Evolutionary conservation across 495 filamentous ascomycete species (phyloP).

Genomic region (Lichina pygmaea): DNA sequence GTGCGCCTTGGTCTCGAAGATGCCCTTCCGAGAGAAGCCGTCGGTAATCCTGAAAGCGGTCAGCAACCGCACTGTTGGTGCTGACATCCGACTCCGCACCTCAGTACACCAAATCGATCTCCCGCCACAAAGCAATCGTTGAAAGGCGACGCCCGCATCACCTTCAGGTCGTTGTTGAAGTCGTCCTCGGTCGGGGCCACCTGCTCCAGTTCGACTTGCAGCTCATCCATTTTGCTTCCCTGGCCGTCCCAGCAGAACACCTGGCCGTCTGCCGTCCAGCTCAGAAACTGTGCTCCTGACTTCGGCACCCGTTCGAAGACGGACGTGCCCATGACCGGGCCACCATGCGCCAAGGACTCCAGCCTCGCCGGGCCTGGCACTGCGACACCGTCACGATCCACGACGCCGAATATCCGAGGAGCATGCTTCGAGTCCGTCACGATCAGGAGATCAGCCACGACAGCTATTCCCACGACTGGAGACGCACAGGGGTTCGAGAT

Average conservation of each 20-base stretch:
- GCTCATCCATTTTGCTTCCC: slow-evolving; percentile 35
- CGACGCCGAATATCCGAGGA: slow-evolving; percentile 21
- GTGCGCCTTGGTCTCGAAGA: slow-evolving; percentile 56
- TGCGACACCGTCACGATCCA: slow-evolving; percentile 3
- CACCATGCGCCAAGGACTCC: slow-evolving; percentile 40
- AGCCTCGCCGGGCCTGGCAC: not conserved
- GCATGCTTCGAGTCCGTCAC: slow-evolving; percentile 48
- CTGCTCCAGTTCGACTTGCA: slow-evolving; percentile 43
- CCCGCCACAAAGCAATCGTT: slow-evolving; percentile 47
- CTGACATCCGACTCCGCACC: slow-evolving; percentile 18
- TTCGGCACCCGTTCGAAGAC: slow-evolving; percentile 26
- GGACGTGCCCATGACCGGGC: slow-evolving; percentile 51
- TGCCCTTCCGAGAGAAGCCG: slow-evolving; percentile 15
- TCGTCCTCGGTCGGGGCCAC: slow-evolving; percentile 26
- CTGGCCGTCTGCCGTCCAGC: slow-evolving; percentile 55
- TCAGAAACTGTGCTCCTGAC: slow-evolving; percentile 46
- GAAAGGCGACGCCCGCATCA: slow-evolving; percentile 29
- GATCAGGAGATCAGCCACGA: slow-evolving; percentile 27
- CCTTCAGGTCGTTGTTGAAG: slow-evolving; percentile 46
- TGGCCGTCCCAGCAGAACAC: slow-evolving; percentile 59
- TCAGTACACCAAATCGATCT: slow-evolving; percentile 60
- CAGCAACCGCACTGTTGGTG: not conserved
- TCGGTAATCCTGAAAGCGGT: slow-evolving; percentile 16
- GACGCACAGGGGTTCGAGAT: not conserved
- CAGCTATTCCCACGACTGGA: slow-evolving; percentile 34